Evolutionary conservation across 208 protist species (phyloP).

Genomic region (Acanthamoeba culbertsoni): DNA sequence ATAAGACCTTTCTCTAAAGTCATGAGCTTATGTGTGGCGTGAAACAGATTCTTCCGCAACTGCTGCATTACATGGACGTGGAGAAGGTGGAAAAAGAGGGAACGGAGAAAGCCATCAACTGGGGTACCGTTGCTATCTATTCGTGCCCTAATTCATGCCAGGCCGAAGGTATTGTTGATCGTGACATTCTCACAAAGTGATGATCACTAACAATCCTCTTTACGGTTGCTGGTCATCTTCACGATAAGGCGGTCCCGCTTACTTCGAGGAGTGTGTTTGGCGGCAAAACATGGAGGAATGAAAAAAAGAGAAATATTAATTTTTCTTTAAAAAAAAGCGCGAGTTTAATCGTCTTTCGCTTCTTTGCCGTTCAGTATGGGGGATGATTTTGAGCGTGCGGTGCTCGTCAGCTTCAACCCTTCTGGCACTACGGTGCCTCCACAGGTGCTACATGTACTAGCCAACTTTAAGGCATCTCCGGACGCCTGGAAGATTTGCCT

Average conservation of each 20-base stretch:
- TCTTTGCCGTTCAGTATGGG: not conserved
- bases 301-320: not conserved
- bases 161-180: not conserved
- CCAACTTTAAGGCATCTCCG: not conserved
- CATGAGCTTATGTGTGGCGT: not conserved
- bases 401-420: slow-evolving; percentile 66
- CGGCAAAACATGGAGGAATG: not conserved
- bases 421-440: not conserved
- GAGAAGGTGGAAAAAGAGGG: not conserved
- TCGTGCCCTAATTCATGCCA: not conserved
- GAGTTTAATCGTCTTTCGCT: not conserved
- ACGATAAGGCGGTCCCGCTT: not conserved
- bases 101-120: not conserved
- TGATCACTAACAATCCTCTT: not conserved
- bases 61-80: not conserved
- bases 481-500: slow-evolving; percentile 67
- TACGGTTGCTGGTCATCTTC: not conserved
- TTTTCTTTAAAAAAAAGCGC: not conserved
- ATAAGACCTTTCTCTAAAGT: not conserved
- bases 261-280: not conserved
- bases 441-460: slow-evolving; percentile 42
- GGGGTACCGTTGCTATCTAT: not conserved
- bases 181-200: not conserved
- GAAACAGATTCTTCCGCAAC: not conserved
- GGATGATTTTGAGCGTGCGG: slow-evolving; percentile 72